Evolutionary conservation across 169 alveolate genomes (phyloP).

Genomic region (Plasmodium yoelii): DNA sequence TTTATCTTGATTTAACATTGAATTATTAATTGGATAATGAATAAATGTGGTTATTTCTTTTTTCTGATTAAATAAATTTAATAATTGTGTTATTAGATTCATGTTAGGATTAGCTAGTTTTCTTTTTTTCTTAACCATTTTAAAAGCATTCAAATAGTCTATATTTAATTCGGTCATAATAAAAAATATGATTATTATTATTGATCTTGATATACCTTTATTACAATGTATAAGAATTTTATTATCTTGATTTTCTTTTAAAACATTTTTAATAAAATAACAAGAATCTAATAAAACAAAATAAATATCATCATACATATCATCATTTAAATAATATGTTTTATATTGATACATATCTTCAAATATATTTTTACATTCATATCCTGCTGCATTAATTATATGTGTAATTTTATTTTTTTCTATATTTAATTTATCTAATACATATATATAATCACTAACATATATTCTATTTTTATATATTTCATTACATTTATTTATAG

Average conservation of each 20-base stretch:
- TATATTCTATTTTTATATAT: slow-evolving; percentile 45
- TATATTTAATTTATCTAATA: slow-evolving; percentile 17
- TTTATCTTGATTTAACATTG: background rate
- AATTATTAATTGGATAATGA: background rate
- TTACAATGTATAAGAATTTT: slow-evolving; percentile 79
- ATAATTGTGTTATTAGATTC: slow-evolving; percentile 76
- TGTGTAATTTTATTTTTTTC: slow-evolving; percentile 62
- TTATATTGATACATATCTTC: slow-evolving; percentile 25
- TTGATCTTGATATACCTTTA: slow-evolving; percentile 80
- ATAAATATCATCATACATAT: slow-evolving; percentile 73
- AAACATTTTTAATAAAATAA: slow-evolving; percentile 53
- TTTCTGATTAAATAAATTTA: slow-evolving; percentile 6
- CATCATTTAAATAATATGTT: slow-evolving; percentile 77
- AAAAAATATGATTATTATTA: slow-evolving; percentile 79
- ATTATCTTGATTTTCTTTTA: slow-evolving; percentile 35
- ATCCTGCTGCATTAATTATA: slow-evolving; percentile 75
- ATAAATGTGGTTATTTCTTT: background rate
- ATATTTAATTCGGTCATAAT: slow-evolving; percentile 76
- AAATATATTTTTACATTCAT: slow-evolving; percentile 65
- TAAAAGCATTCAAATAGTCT: slow-evolving; percentile 77
- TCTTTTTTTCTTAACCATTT: slow-evolving; percentile 79
- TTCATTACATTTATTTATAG: slow-evolving; percentile 71
- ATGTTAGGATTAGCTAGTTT: slow-evolving; percentile 78
- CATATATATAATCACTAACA: slow-evolving; percentile 76
- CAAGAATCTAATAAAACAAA: slow-evolving; percentile 65